Evolutionary conservation across 1,284 basidiomycete genomes (phyloP).

Genomic region (Irpex lacteus): DNA sequence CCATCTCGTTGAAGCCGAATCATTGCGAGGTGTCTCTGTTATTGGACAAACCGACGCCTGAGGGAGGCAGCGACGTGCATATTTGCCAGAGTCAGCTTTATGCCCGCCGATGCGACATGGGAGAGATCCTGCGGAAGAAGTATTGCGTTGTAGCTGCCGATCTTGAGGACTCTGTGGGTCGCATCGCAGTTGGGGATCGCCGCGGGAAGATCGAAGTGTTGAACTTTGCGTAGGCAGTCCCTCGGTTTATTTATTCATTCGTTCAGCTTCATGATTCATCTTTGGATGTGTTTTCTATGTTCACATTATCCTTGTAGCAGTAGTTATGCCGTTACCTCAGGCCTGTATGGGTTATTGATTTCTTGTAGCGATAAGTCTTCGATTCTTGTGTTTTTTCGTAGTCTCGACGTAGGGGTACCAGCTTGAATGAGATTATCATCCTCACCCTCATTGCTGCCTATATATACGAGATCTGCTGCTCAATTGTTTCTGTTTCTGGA

Average conservation of each 20-base stretch:
- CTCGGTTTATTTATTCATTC: background rate
- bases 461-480: background rate
- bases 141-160: slow-evolving; percentile 30
- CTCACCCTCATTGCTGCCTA: background rate
- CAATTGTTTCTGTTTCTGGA: background rate
- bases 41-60: slow-evolving; percentile 9
- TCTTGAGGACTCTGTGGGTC: slow-evolving; percentile 35
- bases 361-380: background rate
- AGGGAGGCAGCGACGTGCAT: slow-evolving; percentile 19
- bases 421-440: background rate
- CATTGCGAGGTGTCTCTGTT: background rate
- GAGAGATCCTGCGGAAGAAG: slow-evolving; percentile 32
- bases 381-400: background rate
- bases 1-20: background rate
- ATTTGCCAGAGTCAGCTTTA: slow-evolving; percentile 29
- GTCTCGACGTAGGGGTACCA: background rate
- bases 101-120: slow-evolving; percentile 31
- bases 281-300: background rate
- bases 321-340: background rate
- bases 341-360: background rate
- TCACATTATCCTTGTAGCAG: background rate
- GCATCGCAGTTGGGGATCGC: slow-evolving; percentile 34
- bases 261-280: background rate
- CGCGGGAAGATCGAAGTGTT: slow-evolving; percentile 33
- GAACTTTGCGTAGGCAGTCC: slow-evolving; percentile 29